Conservation (phyloP, 2,329 filamentous ascomycete species). For the Monosporascus sp. region DNA sequence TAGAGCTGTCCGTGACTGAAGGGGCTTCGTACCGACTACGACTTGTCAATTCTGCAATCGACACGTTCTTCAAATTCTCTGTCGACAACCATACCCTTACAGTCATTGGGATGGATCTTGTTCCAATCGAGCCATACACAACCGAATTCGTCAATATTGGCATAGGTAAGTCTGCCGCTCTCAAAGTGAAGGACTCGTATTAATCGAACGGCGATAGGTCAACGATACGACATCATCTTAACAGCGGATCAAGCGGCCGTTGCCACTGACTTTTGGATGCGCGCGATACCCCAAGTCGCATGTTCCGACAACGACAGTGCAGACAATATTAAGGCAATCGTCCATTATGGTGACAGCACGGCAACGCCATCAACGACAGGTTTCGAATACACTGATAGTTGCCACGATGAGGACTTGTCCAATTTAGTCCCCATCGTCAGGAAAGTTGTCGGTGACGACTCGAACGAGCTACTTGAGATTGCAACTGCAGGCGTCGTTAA, state of each 20-base stretch:
- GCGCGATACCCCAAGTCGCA: slow-evolving; percentile 35
- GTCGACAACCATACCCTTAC: slow-evolving; percentile 53
- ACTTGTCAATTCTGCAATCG: slow-evolving; percentile 41
- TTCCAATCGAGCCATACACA: slow-evolving; percentile 51
- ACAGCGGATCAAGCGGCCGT: slow-evolving; percentile 30
- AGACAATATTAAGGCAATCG: slow-evolving; percentile 43
- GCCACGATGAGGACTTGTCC: slow-evolving; percentile 25
- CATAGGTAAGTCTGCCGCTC: slow-evolving; percentile 14
- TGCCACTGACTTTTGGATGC: slow-evolving; percentile 42
- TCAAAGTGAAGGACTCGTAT: not conserved
- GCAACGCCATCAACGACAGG: slow-evolving; percentile 11
- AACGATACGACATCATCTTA: slow-evolving; percentile 43
- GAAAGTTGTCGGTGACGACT: slow-evolving; percentile 25
- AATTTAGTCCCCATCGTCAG: slow-evolving; percentile 30
- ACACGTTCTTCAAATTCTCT: slow-evolving; percentile 42
- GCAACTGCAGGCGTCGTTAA: slow-evolving; percentile 21
- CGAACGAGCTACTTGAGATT: slow-evolving; percentile 8
- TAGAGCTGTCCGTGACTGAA: slow-evolving; percentile 32
- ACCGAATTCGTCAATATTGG: slow-evolving; percentile 36
- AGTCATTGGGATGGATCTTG: slow-evolving; percentile 54
- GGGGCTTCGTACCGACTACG: slow-evolving; percentile 42
- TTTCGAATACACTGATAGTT: slow-evolving; percentile 19
- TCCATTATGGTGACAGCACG: slow-evolving; percentile 33
- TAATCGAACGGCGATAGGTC: slow-evolving; percentile 18
- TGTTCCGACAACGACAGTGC: slow-evolving; percentile 36